Evolutionary conservation across 345 rosid species (phyloP).

Genomic region (Alliaria petiolata): DNA sequence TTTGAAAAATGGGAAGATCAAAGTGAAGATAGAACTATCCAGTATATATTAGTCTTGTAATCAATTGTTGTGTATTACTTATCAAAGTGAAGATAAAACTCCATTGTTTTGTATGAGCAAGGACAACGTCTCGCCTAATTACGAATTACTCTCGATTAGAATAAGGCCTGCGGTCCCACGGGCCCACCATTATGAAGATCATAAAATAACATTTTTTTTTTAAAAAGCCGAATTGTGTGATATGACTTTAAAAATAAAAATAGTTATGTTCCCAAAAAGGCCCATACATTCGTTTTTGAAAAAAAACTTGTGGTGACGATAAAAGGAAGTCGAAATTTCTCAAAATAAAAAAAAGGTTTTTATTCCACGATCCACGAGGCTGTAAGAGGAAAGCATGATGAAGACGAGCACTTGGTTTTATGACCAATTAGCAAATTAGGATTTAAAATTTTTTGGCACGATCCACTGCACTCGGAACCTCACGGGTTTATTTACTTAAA

Average conservation of each 20-base stretch:
- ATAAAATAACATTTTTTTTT: too few relatives aligned
- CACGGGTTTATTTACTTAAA: neutral
- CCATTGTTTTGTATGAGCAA: neutral
- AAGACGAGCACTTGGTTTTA: slow-evolving; percentile 9
- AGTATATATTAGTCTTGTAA: neutral
- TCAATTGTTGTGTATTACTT: neutral
- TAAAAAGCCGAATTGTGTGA: too few relatives aligned
- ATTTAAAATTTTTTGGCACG: neutral
- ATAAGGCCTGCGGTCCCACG: slow-evolving; percentile 8
- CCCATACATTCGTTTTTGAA: neutral
- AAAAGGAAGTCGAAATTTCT: neutral
- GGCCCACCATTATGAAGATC: too few relatives aligned
- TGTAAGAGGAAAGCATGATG: neutral
- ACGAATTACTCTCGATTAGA: too few relatives aligned
- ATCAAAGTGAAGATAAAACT: neutral
- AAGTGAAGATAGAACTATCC: neutral
- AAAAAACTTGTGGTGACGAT: neutral
- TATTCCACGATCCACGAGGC: neutral
- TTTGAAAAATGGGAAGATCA: neutral
- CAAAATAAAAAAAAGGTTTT: neutral
- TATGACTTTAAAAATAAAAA: too few relatives aligned
- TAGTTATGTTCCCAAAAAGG: neutral
- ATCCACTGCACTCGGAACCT: neutral
- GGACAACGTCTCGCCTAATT: too few relatives aligned
- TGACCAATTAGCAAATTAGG: neutral